Evolutionary conservation across 208 protist species (phyloP), one percentile per base, ranked within the genome.

Genomic region (Endotrypanum monterogeii): DNA sequence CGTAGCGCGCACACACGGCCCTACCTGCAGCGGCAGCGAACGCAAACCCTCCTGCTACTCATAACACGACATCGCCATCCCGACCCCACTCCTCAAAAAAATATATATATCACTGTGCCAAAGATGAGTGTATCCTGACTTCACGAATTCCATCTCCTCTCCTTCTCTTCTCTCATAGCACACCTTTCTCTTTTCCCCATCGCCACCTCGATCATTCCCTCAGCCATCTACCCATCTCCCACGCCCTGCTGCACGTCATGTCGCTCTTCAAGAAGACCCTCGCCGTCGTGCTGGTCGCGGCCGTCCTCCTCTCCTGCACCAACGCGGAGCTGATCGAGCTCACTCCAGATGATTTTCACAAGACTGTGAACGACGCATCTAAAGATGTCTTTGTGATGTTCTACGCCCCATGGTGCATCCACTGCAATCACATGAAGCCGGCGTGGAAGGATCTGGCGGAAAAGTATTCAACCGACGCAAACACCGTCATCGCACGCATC

Each of bases 371-470:
- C 12, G 87, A 99, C 55, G 62, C 79, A 2, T 84, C 70, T 16
- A 98, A 98, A 76, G 85, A 98, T 71, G 97, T 98, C 1, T 98
- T 99, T 60, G 92, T 99, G 39, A 91, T 98, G 81, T 98, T 99
- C 74, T 98, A 98, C 83, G 98, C 97, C 32, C 93, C 97, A 63
- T 99, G 98, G 98, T 99, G 98, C 71, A 95, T 94, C 35, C 97
- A 99, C 88, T 99, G 98, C 94, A 93, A 98, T 60, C 80, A 87
- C 68, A 89, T 99, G 78, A 92, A 86, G 75, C 95, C 96, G 61
- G 89, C 88, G 30, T 98, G 89, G 86, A 78, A 94, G 73, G 75
- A 81, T 37, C 86, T 98, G 57, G 86, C 84, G 12, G 72, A 83
- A 23, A 63, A 85, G 57, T 87, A 90, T 86, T 71, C 70, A n/a